phyloP scores from a whole-genome alignment of 306 rosid genomes.

The Trifolium dubium region DNA sequence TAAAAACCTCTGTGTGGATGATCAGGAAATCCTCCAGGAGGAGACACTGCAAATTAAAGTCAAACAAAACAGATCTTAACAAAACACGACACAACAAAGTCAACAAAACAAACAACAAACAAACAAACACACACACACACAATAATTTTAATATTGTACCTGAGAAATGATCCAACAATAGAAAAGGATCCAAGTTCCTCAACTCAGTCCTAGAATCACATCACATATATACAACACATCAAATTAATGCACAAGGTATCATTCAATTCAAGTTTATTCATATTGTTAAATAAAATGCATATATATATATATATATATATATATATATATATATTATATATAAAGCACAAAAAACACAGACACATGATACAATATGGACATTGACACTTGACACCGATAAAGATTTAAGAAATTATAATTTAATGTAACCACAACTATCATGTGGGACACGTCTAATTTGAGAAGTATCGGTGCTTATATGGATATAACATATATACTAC shows the following conservation, averaged over 20 bases:
- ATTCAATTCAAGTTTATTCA: not conserved
- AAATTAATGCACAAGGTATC: not conserved
- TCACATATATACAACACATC: not conserved
- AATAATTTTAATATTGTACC: slow-evolving; percentile 36
- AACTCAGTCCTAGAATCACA: slow-evolving; percentile 43
- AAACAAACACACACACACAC: not conserved
- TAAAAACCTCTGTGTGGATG: slow-evolving; percentile 59
- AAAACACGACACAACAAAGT: not conserved
- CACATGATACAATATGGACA: too few species aligned
- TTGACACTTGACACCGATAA: too few species aligned
- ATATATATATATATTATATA: too few species aligned
- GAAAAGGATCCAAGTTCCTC: slow-evolving; percentile 55
- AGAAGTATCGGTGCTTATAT: too few species aligned
- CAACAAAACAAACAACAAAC: not conserved
- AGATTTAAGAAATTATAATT: too few species aligned
- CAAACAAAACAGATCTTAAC: slow-evolving; percentile 14
- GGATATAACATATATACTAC: slow-evolving; percentile 14
- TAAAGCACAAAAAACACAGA: too few species aligned
- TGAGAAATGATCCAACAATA: slow-evolving; percentile 57
- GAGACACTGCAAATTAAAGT: slow-evolving; percentile 47
- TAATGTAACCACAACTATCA: too few species aligned
- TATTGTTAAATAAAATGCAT: not conserved
- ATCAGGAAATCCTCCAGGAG: slow-evolving; percentile 57
- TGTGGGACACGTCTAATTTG: too few species aligned
- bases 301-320: too few species aligned